Evolutionary conservation across 257 asterid genomes (phyloP).

Genomic region (Ophiorrhiza pumila): DNA sequence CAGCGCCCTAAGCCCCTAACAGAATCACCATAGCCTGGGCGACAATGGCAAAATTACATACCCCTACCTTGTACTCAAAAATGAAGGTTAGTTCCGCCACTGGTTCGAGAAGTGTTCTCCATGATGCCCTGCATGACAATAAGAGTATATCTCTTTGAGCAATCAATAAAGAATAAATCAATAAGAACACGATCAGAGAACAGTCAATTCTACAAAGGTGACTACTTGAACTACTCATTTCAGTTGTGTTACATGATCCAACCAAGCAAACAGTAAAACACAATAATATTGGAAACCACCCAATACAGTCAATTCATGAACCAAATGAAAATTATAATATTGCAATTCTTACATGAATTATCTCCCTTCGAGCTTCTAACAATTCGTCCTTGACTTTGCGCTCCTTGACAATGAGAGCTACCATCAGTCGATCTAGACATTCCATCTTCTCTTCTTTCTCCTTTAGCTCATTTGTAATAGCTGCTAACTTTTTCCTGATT

Average conservation of each 20-base stretch:
- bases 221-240: neutral
- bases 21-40: too few species aligned
- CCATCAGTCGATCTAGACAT: constrained; percentile 36
- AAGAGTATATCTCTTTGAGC: neutral
- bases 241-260: neutral
- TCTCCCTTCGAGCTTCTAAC: constrained; percentile 65
- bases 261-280: neutral
- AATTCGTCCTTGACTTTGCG: constrained; percentile 57
- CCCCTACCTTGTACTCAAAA: too few species aligned
- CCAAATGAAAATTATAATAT: neutral
- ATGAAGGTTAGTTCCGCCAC: too few species aligned
- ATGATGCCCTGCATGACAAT: constrained; percentile 15
- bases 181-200: neutral
- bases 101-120: neutral
- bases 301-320: neutral
- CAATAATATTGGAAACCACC: neutral
- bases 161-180: neutral
- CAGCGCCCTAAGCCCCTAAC: too few species aligned
- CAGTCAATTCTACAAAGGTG: neutral
- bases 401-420: constrained; percentile 53
- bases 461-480: constrained; percentile 45
- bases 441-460: constrained; percentile 62
- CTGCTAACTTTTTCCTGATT: constrained; percentile 41
- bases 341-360: constrained; percentile 41
- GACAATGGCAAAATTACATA: too few species aligned